Evolutionary conservation across 2,329 filamentous ascomycete genomes (phyloP).

Genomic region (Neurospora sp.): DNA sequence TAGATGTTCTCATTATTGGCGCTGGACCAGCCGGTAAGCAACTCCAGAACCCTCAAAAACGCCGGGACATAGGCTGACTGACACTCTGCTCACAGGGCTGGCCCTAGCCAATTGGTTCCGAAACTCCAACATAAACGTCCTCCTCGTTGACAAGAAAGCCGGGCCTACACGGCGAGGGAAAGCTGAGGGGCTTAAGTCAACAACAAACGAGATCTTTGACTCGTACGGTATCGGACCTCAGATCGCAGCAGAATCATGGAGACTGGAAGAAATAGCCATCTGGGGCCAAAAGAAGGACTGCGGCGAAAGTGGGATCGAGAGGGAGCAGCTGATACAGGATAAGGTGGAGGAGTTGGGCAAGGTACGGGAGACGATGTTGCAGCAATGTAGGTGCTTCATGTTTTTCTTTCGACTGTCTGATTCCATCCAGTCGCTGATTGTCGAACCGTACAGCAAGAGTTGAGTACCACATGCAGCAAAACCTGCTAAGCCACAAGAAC

Average conservation of each 20-base stretch:
- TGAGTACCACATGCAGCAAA: slow-evolving; percentile 10
- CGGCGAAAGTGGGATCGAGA: slow-evolving; percentile 6
- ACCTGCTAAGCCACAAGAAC: slow-evolving; percentile 5
- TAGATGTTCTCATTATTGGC: slow-evolving; percentile 10
- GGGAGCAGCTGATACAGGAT: slow-evolving; percentile 9
- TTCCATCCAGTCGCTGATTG: no score
- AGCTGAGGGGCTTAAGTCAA: slow-evolving; percentile 12
- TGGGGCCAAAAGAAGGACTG: slow-evolving; percentile 6
- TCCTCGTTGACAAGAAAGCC: slow-evolving; percentile 9
- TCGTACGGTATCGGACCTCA: slow-evolving; percentile 8
- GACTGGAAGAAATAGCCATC: slow-evolving; percentile 10
- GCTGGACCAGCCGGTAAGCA: slow-evolving; percentile 10
- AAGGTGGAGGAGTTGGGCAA: slow-evolving; percentile 8
- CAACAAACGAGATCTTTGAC: slow-evolving; percentile 10
- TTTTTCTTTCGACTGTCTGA: no score
- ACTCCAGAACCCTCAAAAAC: background rate
- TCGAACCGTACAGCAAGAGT: slow-evolving; percentile 3
- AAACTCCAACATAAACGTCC: slow-evolving; percentile 5
- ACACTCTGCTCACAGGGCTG: background rate
- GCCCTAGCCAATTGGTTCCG: slow-evolving; percentile 11
- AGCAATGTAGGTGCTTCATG: slow-evolving; percentile 5
- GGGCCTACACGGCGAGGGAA: slow-evolving; percentile 7
- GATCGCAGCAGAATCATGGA: slow-evolving; percentile 9
- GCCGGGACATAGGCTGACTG: background rate
- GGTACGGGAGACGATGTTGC: slow-evolving; percentile 7